Evolutionary conservation across 2,329 filamentous ascomycete genomes (phyloP).

Genomic region (Lachnellula hyalina): DNA sequence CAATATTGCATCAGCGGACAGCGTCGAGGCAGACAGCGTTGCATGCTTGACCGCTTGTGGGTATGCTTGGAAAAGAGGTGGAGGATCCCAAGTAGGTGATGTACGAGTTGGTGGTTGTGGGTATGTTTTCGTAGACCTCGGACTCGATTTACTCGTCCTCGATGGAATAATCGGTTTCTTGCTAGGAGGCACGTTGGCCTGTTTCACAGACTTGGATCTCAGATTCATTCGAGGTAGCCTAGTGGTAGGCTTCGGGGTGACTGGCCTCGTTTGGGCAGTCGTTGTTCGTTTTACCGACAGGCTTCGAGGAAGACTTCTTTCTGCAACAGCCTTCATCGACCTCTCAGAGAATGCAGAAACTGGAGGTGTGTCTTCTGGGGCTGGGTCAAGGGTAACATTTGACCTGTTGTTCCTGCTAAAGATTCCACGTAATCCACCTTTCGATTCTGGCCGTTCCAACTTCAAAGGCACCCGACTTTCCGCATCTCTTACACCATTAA

Average conservation of each 20-base stretch:
- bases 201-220: conserved; percentile 19
- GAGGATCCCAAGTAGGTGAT: conserved; percentile 52
- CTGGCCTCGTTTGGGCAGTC: conserved; percentile 14
- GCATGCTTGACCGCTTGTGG: conserved; percentile 76
- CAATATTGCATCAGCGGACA: conserved; percentile 65
- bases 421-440: conserved; percentile 27
- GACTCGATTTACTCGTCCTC: conserved; percentile 8
- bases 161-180: conserved; percentile 15
- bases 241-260: conserved; percentile 9
- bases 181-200: conserved; percentile 1
- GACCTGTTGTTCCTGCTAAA: conserved; percentile 24
- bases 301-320: conserved; percentile 12
- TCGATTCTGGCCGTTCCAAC: conserved; percentile 24
- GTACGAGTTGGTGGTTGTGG: conserved; percentile 16
- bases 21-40: conserved; percentile 59
- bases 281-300: conserved; percentile 10
- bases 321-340: conserved; percentile 10
- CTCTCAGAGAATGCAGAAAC: conserved; percentile 12
- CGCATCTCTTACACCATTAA: conserved; percentile 6
- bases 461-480: conserved; percentile 20
- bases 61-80: conserved; percentile 81
- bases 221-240: conserved; percentile 23
- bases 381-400: conserved; percentile 15
- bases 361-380: conserved; percentile 15
- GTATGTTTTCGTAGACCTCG: conserved; percentile 18